phyloP scores from a whole-genome alignment of 2,329 filamentous ascomycete species.

The Curvularia lunata region DNA sequence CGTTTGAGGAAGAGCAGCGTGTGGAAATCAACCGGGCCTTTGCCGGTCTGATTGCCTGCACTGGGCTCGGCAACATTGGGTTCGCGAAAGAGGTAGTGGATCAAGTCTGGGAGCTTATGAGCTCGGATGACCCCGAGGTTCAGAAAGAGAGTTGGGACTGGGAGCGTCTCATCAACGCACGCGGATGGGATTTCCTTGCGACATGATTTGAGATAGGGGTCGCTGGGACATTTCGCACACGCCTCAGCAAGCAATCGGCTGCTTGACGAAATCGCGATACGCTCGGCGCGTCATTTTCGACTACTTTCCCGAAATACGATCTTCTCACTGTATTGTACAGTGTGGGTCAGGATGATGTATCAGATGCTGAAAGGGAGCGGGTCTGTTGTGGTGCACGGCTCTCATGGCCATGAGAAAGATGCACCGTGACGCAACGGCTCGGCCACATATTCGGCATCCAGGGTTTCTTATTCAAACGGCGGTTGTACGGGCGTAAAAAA shows the following conservation, averaged over 20 bases:
- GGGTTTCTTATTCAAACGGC: constrained; percentile 11
- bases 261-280: neutral
- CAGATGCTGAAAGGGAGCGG: constrained; percentile 2
- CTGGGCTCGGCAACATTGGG: constrained; percentile 64
- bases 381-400: constrained; percentile 10
- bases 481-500: constrained; percentile 18
- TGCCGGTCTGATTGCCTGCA: constrained; percentile 61
- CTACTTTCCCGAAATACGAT: neutral
- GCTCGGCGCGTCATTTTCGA: constrained; percentile 3
- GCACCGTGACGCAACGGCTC: constrained; percentile 13
- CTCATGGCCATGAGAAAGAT: constrained; percentile 8
- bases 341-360: constrained; percentile 7
- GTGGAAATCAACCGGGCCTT: constrained; percentile 63
- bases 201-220: constrained; percentile 50
- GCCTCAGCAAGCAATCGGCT: neutral
- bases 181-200: constrained; percentile 67
- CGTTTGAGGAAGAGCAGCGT: constrained; percentile 62
- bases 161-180: constrained; percentile 64
- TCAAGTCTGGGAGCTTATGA: constrained; percentile 65
- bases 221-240: neutral
- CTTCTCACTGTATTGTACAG: constrained; percentile 5
- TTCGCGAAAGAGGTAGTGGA: constrained; percentile 63
- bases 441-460: constrained; percentile 2
- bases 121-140: constrained; percentile 60
- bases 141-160: constrained; percentile 60